phyloP scores from a whole-genome alignment of 768 basidiomycete species.

The Amanita pallidorosea region DNA sequence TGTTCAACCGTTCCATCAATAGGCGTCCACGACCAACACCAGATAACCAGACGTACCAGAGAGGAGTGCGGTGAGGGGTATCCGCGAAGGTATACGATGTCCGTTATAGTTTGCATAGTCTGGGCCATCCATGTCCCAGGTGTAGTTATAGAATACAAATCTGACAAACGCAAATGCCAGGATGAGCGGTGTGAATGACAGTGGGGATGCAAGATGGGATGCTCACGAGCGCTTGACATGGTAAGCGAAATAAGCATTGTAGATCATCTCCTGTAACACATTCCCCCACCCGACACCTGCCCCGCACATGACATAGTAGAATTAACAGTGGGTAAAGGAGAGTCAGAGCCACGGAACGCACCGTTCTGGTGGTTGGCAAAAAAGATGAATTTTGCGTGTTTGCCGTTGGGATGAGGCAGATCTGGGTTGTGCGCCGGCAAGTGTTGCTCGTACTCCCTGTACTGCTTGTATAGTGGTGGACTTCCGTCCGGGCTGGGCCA shows the following conservation, averaged over 20 bases:
- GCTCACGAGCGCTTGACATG: conserved; percentile 5
- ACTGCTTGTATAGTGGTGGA: conserved; percentile 14
- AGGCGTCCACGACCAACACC: background rate
- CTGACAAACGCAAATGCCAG: background rate
- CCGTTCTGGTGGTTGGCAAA: conserved; percentile 5
- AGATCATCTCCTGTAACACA: conserved; percentile 5
- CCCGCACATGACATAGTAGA: background rate
- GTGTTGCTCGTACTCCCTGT: conserved; percentile 26
- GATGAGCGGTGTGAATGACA: background rate
- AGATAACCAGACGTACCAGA: background rate
- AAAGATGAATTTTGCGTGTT: conserved; percentile 6
- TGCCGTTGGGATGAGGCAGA: conserved; percentile 38
- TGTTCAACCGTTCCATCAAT: background rate
- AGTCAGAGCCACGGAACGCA: background rate
- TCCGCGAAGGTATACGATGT: conserved; percentile 3
- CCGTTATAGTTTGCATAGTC: background rate
- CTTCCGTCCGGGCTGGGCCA: background rate
- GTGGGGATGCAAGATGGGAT: background rate
- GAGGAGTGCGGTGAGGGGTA: conserved; percentile 1
- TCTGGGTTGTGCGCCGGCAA: conserved; percentile 40
- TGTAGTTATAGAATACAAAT: conserved; percentile 7
- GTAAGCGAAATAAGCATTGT: conserved; percentile 6
- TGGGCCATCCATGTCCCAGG: conserved; percentile 2
- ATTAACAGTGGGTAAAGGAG: background rate
- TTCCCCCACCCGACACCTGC: conserved; percentile 6